Evolutionary conservation across 2,329 filamentous ascomycete species (phyloP), one percentile per base, ranked within the genome.

Genomic region (Colletotrichum spaethianum): DNA sequence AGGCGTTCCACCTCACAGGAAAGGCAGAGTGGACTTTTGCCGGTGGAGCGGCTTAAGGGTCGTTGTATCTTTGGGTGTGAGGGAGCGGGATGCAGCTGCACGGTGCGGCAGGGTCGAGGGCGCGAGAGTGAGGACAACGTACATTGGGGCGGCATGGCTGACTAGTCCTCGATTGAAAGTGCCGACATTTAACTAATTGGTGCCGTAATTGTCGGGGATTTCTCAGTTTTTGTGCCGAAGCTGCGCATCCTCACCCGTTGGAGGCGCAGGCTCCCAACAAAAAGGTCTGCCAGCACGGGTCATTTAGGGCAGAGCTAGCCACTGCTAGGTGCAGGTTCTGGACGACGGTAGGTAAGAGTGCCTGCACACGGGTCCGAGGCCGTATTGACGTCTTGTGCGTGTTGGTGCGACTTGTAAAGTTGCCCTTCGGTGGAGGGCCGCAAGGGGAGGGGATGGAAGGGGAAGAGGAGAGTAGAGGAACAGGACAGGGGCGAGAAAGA

Each of bases 221-320:
- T 44, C 56, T 26, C 23, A 9, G 26, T 36, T 42, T 63, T 63
- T 68, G 42, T 38, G 63, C 68, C 42, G 64, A 68, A 50, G 33
- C 52, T 42, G 64, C 68, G 50, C 56, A 62, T 48, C 33, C 65
- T 69, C 69, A 72, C 53, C 69, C 52, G 59, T 72, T 68, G 56
- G 57, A 50, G 57, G 60, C 60, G 64, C 36, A 52, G 59, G 53
- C 59, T 63, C 69, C 44, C 69, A 72, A 72, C 69, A 72, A 72
- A 72, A 72, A 8, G 38, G 31, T 14, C 18, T 62, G 38, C 33
- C 23, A 46, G 59, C 59, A 46, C 26, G 7, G 26, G 38, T 5
- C 28, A 23, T 61, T 38, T 46, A 28, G 42, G 23, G n/a, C 14
- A 53, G n/a, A 38, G 36, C 48, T 65, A 36, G 63, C 63, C 18